These are phyloP conservation scores for Aspergillus vadensis DNA, from an alignment of 2,329 filamentous ascomycete species.

Conservation along the genomic window DNA sequence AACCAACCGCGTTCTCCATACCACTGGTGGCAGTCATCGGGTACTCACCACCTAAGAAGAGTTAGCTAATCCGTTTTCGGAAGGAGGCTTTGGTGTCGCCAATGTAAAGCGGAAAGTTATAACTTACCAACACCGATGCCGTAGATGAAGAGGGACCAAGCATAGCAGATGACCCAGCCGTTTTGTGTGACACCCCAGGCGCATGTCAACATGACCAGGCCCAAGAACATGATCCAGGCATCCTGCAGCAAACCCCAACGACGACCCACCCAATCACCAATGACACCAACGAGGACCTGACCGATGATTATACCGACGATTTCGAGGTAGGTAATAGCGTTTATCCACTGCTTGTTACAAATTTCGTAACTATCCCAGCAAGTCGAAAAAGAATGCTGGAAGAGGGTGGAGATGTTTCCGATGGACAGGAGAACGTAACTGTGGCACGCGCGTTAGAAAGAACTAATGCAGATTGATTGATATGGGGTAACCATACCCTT, in stretches of 20 bases:
- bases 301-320: slow-evolving; percentile 9
- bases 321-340: slow-evolving; percentile 3
- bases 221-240: slow-evolving; percentile 7
- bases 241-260: slow-evolving; percentile 6
- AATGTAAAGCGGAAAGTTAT: neutral
- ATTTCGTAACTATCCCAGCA: slow-evolving; percentile 6
- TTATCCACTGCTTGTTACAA: slow-evolving; percentile 1
- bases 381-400: neutral
- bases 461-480: too few relatives aligned
- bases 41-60: slow-evolving; percentile 4
- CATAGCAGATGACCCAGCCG: slow-evolving; percentile 9
- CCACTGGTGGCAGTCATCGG: slow-evolving; percentile 5
- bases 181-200: slow-evolving; percentile 10
- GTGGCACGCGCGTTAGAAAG: neutral
- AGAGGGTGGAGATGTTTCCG: slow-evolving; percentile 9
- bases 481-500: neutral
- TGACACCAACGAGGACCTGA: neutral
- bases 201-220: slow-evolving; percentile 5
- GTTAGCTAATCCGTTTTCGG: neutral
- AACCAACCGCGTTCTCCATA: slow-evolving; percentile 7
- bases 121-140: slow-evolving; percentile 6
- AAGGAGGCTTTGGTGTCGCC: neutral
- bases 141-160: slow-evolving; percentile 8
- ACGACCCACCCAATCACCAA: slow-evolving; percentile 5
- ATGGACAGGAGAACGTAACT: slow-evolving; percentile 8